Evolutionary conservation across 192 early-diverging fungal species (phyloP), one percentile per base, ranked within the genome.

Genomic region (Allomyces macrogynus): DNA sequence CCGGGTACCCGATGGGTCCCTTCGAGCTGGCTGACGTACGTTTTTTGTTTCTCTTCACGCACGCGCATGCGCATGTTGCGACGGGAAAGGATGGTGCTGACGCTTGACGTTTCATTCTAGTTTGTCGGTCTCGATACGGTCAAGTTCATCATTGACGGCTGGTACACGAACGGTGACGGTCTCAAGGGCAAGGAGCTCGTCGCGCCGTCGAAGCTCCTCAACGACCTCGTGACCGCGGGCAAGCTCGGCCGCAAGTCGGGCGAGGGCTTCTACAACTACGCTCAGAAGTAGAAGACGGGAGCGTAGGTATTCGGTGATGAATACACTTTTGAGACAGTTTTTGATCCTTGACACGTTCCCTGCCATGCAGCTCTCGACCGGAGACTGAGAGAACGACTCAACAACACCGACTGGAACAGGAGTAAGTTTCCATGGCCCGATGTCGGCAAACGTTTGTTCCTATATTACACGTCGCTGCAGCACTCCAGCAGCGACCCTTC

Each of bases 1-100:
- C 92, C 42, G 94, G 94, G 27, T 90, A 93, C 76, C 92, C 91
- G 22, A 93, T 95, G 91, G 94, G 94, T 24, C 92, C 94, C 16
- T 86, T 87, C 66, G 87, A 87, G 73, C 77, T 89, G 63, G 78
- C 81, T 60, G 89, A 89, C 68, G 83, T 87, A 77, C 63, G 77
- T 81, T 64, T 64, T 11, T 10, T 64, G 0, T 40, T 40, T 2
- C 0, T 40, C 32, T 8, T 40, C 7, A 3, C 2, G 23, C 23
- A 20, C 42, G 11, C n/a, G n/a, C n/a, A n/a, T n/a, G n/a, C n/a
- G n/a, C n/a, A n/a, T n/a, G n/a, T n/a, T n/a, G n/a, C n/a, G n/a
- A n/a, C n/a, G n/a, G n/a, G n/a, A n/a, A n/a, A n/a, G n/a, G n/a
- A n/a, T n/a, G n/a, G n/a, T n/a, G n/a, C n/a, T n/a, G n/a, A n/a